These are phyloP conservation scores for Euphorbia pulcherrima DNA, from an alignment of 345 rosid genomes.

Conservation along the genomic window DNA sequence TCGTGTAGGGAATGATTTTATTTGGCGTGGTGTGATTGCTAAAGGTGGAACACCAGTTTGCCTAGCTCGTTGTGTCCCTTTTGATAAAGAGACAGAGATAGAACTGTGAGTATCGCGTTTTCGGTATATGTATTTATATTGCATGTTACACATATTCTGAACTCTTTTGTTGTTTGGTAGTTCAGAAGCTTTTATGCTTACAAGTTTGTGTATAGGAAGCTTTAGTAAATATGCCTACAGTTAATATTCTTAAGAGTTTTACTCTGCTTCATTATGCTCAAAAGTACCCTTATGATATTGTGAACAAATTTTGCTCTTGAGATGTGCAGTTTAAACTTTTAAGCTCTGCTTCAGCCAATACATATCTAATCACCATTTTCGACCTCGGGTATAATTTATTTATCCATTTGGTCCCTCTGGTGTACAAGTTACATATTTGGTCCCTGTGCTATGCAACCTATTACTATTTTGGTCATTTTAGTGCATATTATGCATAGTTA, in stretches of 20 bases:
- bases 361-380: too few relatives aligned
- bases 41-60: conserved; percentile 81
- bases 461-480: too few relatives aligned
- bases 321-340: not conserved
- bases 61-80: conserved; percentile 64
- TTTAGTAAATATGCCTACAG: not conserved
- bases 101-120: conserved; percentile 53
- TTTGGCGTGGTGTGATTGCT: conserved; percentile 72
- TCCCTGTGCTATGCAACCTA: too few relatives aligned
- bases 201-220: not conserved
- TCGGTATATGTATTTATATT: not conserved
- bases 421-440: too few relatives aligned
- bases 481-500: too few relatives aligned
- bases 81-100: conserved; percentile 46
- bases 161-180: not conserved
- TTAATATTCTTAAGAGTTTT: not conserved
- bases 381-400: too few relatives aligned
- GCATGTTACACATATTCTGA: not conserved
- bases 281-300: not conserved
- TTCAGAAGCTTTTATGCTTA: not conserved
- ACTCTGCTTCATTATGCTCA: not conserved
- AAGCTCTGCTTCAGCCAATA: too few relatives aligned
- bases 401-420: too few relatives aligned
- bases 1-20: conserved; percentile 46
- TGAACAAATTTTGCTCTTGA: not conserved